Base-by-base conservation (phyloP, 1,284 basidiomycete genomes). In the Cryptococcus depauperatus region DNA sequence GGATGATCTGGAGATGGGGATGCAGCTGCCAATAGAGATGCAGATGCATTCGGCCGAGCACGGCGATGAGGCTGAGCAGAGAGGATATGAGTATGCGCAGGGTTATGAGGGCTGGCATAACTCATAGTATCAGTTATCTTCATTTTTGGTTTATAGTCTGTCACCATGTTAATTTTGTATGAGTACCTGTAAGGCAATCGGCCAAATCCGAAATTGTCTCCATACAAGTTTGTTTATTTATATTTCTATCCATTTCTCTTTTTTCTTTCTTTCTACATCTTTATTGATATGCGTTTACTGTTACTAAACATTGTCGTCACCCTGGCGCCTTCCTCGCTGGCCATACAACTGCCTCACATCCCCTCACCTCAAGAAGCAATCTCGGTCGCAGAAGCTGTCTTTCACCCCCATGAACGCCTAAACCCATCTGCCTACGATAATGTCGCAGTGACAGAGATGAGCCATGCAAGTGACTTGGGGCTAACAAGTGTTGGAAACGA, bases 1-100 rank as follows among this genome's bases (percentile, higher is more conserved):
- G 55, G 66, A 69, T 51, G 66, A 69, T 44, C 46, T 69, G 48
- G 66, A 69, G 29, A 66, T 68, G 64, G 66, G 66, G 21, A 66
- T 69, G 35, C 59, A 67, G 44, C 44, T 69, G 33, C 66, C 66
- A 8, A 65, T 67, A 48, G 66, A 69, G 47, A 69, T 69, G 66
- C 64, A 67, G 44, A 66, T 66, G 64, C 66, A 68, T 51, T 54
- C 55, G 32, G 51, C 47, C 29, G 53, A 50, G 26, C 56, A 61
- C 45, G 61, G 61, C 35, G 58, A 56, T 35, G 61, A 37, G 7
- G 43, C 34, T n/a, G 29, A 19, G n/a, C 14, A 33, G 26, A 14
- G 30, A 35, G 35, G 19, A 26, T 28, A 39, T 16, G 34, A 21
- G 9, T 14, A 8, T 35, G 13, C 9, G 16, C 34, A n/a, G 28